phyloP scores from a whole-genome alignment of 495 filamentous ascomycete species.

The Aspergillus indologenus region DNA sequence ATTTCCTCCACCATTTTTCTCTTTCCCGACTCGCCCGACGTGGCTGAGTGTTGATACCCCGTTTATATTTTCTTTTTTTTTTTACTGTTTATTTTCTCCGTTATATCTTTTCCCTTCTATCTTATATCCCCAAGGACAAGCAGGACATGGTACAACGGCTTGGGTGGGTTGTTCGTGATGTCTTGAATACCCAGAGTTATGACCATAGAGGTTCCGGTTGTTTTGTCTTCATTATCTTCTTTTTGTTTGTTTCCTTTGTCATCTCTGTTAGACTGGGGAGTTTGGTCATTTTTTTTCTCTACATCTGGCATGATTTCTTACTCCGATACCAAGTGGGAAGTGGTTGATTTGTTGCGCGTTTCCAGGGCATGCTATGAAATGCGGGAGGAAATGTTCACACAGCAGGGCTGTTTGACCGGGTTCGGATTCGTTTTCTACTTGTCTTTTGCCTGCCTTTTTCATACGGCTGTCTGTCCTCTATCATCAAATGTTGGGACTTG shows the following conservation, averaged over 20 bases:
- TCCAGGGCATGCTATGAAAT: conserved; percentile 15
- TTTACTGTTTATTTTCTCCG: conserved; percentile 15
- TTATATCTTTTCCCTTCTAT: no score
- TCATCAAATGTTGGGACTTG: not conserved
- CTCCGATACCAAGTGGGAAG: conserved; percentile 34
- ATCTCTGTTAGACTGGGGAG: conserved; percentile 43
- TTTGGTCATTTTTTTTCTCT: conserved; percentile 32
- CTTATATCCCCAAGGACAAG: conserved; percentile 20
- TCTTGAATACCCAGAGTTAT: conserved; percentile 32
- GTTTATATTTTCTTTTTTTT: conserved; percentile 18
- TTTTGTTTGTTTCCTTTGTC: conserved; percentile 26
- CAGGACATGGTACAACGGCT: conserved; percentile 29
- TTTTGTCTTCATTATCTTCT: conserved; percentile 26
- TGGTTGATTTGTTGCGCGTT: conserved; percentile 24
- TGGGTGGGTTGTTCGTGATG: conserved; percentile 24
- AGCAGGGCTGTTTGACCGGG: conserved; percentile 21
- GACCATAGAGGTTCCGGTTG: conserved; percentile 50
- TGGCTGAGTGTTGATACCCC: conserved; percentile 34
- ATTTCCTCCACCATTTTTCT: conserved; percentile 22
- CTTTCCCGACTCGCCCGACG: conserved; percentile 24
- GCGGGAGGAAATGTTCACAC: conserved; percentile 18
- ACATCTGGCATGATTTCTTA: conserved; percentile 31
- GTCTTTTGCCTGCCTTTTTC: conserved; percentile 16
- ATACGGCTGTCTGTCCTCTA: conserved; percentile 11
- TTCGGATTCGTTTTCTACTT: conserved; percentile 15